Percentiles rank a stretch among this genome's conserved stretches.
phyloP scores from a whole-genome alignment of 371 early-diverging fungal genomes.

The Rhizopus sp. region DNA sequence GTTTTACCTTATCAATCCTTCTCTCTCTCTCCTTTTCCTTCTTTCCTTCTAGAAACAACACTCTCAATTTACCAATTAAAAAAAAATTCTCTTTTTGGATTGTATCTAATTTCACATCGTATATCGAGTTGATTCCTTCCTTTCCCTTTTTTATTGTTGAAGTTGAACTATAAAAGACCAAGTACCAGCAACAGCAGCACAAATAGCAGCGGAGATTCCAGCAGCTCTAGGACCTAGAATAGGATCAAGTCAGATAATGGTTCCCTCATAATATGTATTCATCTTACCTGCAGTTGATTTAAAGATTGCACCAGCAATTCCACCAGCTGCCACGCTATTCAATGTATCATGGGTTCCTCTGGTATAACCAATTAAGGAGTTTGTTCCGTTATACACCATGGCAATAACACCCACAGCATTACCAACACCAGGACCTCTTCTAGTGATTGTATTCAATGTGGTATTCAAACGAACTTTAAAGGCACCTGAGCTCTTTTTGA shows the following conservation, averaged over 20 bases:
- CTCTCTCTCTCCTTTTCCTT: no score
- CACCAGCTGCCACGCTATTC: conserved; percentile 74
- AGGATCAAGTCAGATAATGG: not conserved
- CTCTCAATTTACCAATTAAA: no score
- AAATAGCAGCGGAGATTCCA: conserved; percentile 60
- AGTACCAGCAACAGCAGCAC: conserved; percentile 56
- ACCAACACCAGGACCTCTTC: conserved; percentile 86
- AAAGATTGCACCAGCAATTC: conserved; percentile 76
- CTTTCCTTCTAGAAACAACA: no score
- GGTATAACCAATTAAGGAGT: conserved; percentile 64
- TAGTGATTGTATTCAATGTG: conserved; percentile 81
- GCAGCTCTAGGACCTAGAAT: conserved; percentile 51
- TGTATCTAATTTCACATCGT: no score
- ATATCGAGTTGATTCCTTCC: no score
- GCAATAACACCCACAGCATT: conserved; percentile 85
- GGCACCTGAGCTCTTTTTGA: conserved; percentile 59
- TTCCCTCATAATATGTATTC: not conserved
- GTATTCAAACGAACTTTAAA: conserved; percentile 81
- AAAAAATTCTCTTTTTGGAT: no score
- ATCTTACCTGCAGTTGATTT: conserved; percentile 65
- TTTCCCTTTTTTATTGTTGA: no score
- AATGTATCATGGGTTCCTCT: conserved; percentile 69
- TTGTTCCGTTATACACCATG: conserved; percentile 79
- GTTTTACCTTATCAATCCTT: no score
- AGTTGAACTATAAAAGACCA: conserved; percentile 39